Evolutionary conservation across 1,284 basidiomycete species (phyloP), one percentile per base, ranked within the genome.

Genomic region (Ganoderma meredithae): DNA sequence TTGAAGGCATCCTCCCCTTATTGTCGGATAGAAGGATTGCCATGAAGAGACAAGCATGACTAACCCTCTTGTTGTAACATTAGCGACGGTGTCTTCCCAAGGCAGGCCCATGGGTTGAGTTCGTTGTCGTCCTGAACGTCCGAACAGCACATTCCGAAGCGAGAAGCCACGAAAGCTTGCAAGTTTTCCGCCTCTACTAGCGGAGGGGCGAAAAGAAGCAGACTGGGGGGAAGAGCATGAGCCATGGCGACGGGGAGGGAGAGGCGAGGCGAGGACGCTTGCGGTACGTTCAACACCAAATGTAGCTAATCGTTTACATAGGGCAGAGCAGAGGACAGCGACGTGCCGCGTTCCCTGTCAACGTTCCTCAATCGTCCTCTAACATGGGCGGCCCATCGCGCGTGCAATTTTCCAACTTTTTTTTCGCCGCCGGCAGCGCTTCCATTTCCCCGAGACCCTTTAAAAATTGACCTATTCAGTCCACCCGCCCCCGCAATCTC

Each of bases 301-400:
- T 58, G 31, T 19, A 39, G 55, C 9, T 13, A 33, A n/a, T 17
- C 55, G 13, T 33, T 10, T 55, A 58, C 10, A 4, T 6, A 39
- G 55, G 36, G 19, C 31, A 15, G n/a, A 19, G 33, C 31, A 19
- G 17, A 39, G 33, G 55, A 39, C 55, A n/a, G n/a, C 55, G 17
- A 39, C 31, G n/a, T 3, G 36, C 33, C 33, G 33, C 55, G 22
- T 55, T 55, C 27, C 53, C 53, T 55, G 53, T 33, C 53, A 36
- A 39, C 55, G 3, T 31, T 58, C 55, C 55, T 58, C 55, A 58
- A 58, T 58, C 55, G 39, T 58, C 55, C 55, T 58, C 31, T 36
- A 36, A 39, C 25, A 39, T 36, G 19, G 52, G 55, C 55, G 33
- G 55, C 55, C 33, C 39, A 58, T 58, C 19, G 55, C 55, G 55